Evolutionary conservation across 441 rosid genomes (phyloP), one percentile per base, ranked within the genome.

Genomic region (Adansonia rubrostipa): DNA sequence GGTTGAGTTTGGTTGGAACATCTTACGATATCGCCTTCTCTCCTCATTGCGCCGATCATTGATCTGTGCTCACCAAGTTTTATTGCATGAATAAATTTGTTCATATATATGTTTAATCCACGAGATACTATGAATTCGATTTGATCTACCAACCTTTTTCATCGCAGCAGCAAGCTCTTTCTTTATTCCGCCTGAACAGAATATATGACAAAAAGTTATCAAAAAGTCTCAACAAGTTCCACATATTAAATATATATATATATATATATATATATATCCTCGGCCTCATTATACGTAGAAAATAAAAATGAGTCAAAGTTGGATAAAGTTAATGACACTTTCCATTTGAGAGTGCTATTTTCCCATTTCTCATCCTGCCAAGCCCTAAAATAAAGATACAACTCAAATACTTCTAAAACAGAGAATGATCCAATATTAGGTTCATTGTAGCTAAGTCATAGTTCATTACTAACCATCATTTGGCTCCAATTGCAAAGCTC

Each of bases 401-500:
- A 14, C 20, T 17, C 60, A n/a, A 10, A 53, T 76, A 57, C 7
- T 48, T 44, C 63, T 28, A 9, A n/a, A 40, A 58, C 4, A 53
- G 64, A 6, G 9, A 42, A 62, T 50, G 69, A 68, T 63, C 17
- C 9, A 51, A 17, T 66, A 47, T 13, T 60, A 44, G 63, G 20
- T 53, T 63, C 36, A 51, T 24, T 11, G 24, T 60, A 44, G 61
- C 10, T 14, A 1, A 14, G 60, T 66, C 20, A 9, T 58, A 78
- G 19, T 64, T 47, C 72, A 57, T 56, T 53, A 73, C 89, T 83
- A 63, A 96, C 98, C 91, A 61, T 96, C 99, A 45, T 90, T 91
- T 71, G 99, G 99, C 84, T 96, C 99, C 85, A 96, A 82, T 44
- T 82, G 88, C 82, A 93, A 84, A 61, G 98, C 99, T 89, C 92